phyloP scores from a whole-genome alignment of 768 basidiomycete genomes.

The Russula griseocarnosa region DNA sequence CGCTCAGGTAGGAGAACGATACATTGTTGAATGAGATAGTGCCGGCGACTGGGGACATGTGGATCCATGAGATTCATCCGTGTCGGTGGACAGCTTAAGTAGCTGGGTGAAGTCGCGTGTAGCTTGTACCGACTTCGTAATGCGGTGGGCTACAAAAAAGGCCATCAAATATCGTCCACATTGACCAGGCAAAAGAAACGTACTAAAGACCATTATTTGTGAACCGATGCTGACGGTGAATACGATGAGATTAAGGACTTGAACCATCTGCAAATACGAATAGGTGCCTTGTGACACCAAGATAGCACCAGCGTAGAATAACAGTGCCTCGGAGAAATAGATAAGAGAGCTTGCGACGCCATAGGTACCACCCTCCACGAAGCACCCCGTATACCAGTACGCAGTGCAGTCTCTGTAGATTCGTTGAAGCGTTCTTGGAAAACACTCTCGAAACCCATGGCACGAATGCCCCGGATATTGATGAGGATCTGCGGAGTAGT shows the following conservation, averaged over 20 bases:
- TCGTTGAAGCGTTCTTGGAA: slow-evolving; percentile 67
- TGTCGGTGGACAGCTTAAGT: slow-evolving; percentile 53
- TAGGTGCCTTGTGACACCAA: slow-evolving; percentile 78
- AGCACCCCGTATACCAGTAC: slow-evolving; percentile 76
- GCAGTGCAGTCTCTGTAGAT: slow-evolving; percentile 56
- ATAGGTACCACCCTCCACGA: slow-evolving; percentile 79
- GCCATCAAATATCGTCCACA: slow-evolving; percentile 6
- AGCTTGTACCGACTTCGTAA: slow-evolving; percentile 84
- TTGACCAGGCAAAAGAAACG: slow-evolving; percentile 37
- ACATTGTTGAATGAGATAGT: slow-evolving; percentile 69
- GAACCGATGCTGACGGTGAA: slow-evolving; percentile 92
- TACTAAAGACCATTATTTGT: slow-evolving; percentile 89
- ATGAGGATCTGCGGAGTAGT: slow-evolving; percentile 52
- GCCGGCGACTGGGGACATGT: slow-evolving; percentile 64
- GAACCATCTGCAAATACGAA: slow-evolving; percentile 83
- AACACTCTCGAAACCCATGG: slow-evolving; percentile 76
- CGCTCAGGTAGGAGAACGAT: slow-evolving; percentile 78
- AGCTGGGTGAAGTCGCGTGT: slow-evolving; percentile 73
- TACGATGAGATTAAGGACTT: slow-evolving; percentile 86
- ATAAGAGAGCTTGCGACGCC: slow-evolving; percentile 80
- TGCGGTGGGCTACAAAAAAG: slow-evolving; percentile 52
- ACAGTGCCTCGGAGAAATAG: slow-evolving; percentile 82
- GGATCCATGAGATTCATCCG: slow-evolving; percentile 69
- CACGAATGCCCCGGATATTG: slow-evolving; percentile 81
- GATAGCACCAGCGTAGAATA: slow-evolving; percentile 90